Evolutionary conservation across 31 red algal genomes (phyloP).

Genomic region (Odonthalia washingtoniensis): DNA sequence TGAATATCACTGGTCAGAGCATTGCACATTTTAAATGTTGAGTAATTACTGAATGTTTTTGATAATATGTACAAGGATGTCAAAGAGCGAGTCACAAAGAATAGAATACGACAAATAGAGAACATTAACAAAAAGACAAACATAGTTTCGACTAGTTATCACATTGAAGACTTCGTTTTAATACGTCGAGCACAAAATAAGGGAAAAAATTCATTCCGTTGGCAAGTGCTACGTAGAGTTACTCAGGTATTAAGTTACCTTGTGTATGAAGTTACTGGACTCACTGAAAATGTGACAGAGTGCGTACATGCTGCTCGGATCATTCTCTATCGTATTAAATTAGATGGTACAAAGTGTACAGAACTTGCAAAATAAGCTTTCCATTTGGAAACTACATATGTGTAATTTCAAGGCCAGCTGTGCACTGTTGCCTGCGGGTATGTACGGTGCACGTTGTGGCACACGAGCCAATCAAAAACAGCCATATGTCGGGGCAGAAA

Average conservation of each 20-base stretch:
- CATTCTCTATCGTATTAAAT: neutral
- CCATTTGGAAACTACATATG: too few relatives aligned
- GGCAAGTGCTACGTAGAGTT: conserved; percentile 32
- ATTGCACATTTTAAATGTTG: conserved; percentile 14
- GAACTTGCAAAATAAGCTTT: too few relatives aligned
- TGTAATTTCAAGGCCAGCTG: too few relatives aligned
- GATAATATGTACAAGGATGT: conserved; percentile 25
- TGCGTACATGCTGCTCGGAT: conserved; percentile 26
- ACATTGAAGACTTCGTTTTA: conserved; percentile 38
- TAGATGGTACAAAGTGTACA: neutral
- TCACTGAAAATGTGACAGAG: conserved; percentile 16
- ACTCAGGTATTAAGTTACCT: neutral
- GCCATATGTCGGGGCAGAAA: too few relatives aligned
- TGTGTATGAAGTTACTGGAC: conserved; percentile 31
- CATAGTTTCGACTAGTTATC: conserved; percentile 11
- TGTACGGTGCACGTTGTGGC: too few relatives aligned
- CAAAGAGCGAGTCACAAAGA: neutral
- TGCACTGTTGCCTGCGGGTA: too few relatives aligned
- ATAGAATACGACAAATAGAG: conserved; percentile 7
- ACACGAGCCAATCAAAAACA: too few relatives aligned
- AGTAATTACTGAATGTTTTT: neutral
- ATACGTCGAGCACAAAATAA: conserved; percentile 25
- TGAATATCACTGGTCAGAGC: neutral
- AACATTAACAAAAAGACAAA: conserved; percentile 36
- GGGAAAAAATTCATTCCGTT: conserved; percentile 38